Evolutionary conservation across 2,329 filamentous ascomycete species (phyloP), one percentile per base, ranked within the genome.

Genomic region (Scortechinia acanthostroma): DNA sequence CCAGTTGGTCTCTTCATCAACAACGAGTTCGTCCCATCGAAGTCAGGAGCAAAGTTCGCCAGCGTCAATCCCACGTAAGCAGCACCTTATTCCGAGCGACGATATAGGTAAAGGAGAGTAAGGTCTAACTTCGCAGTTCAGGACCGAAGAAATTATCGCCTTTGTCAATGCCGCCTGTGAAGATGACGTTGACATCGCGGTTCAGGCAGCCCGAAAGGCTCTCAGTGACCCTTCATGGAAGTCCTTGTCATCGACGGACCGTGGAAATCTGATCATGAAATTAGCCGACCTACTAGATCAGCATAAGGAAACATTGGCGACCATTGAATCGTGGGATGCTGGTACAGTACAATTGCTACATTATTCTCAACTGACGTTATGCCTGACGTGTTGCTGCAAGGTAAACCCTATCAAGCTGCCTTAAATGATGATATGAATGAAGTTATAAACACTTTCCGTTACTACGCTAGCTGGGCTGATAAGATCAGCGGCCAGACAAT

Each of bases 401-500:
- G 49, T 20, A 50, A 49, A 23, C 49, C 49, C 5, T 45, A 49
- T 20, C 35, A 47, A 17, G 45, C 44, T 21, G 48, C 48, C 43
- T 30, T 44, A 10, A 45, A 43, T 23, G 82, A 87, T 59, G 83
- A 83, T 2, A 84, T 80, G 80, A 80, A 85, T 53, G 85, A 84
- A 52, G 82, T 77, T 56, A 83, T 85, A 55, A 73, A 76, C n/a
- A 83, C 80, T 58, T 61, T 65, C 4, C 76, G 76, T 53, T 85
- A 86, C 57, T 86, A 85, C 55, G 80, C 75, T 28, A 81, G 82
- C 35, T 86, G 74, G 59, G 76, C 80, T 16, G 81, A 86, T 60
- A 86, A 86, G 62, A 74, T 83, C 43, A 75, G 77, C 46, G 82
- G 82, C n/a, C 75, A 83, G 55, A 80, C 80, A 15, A 83, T 86